Base-by-base conservation (phyloP, 768 basidiomycete species). In the Dioszegia crocea region DNA sequence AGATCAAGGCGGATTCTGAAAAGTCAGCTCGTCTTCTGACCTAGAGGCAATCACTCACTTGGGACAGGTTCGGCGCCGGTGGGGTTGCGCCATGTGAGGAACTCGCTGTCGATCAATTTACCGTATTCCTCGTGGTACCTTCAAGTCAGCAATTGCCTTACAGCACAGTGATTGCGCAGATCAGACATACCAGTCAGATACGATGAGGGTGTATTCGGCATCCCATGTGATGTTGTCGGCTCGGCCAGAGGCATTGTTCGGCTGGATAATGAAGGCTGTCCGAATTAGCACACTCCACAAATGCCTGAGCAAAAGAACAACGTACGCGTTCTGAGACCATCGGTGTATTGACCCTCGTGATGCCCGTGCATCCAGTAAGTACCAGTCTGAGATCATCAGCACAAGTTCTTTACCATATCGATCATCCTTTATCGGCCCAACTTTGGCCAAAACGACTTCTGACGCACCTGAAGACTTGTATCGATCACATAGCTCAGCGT, bases 61-160 rank as follows among this genome's bases (percentile, higher is more conserved):
- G 91, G 91, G 14, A 94, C 82, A 21, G 92, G 92, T 71, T 97
- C 92, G 0, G 85, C 85, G 19, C 91, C 92, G 23, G 82, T 83
- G 0, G 92, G 92, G 75, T 94, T 88, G 56, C 60, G 64, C 67
- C 70, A 74, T 70, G 76, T 86, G 72, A 91, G 78, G 76, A 90
- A 93, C 31, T 83, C 75, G 24, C 84, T 74, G 19, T 56, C 31
- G 51, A 88, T 49, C 31, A 94, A 82, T 9, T 76, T 80, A 0
- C 77, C 46, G 60, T 91, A 88, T 73, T 89, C 81, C 5, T 85
- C 74, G 71, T 96, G 91, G 71, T 97, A 97, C 63, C 62, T 63
- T 21, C 3, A 1, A 8, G 12, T 44, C 26, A 30, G 23, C 24
- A n/a, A n/a, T 23, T 3, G 17, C 27, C 41, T n/a, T 33, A 2